A percentile compares a stretch with the other conserved stretches of the same genome.
These are phyloP conservation scores for Cercospora sp. DNA, from an alignment of 2,329 filamentous ascomycete genomes.

Conservation along the genomic window DNA sequence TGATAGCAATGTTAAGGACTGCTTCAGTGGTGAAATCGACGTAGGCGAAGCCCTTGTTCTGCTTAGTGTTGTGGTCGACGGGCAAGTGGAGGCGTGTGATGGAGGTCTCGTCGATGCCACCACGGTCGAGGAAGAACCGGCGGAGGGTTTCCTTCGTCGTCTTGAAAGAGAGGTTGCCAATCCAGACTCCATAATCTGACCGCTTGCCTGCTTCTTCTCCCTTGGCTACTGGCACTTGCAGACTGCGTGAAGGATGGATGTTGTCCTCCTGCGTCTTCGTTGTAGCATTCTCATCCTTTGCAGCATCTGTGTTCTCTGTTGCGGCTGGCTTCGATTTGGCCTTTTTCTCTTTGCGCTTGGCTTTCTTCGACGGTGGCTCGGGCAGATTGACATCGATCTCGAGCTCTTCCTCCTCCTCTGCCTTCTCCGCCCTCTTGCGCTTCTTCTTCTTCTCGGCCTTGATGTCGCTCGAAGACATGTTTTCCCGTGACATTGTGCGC, in stretches of 20 bases:
- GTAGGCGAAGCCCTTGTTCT: constrained; percentile 94
- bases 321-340: constrained; percentile 28
- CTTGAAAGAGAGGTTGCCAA: constrained; percentile 90
- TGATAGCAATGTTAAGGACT: constrained; percentile 73
- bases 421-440: constrained; percentile 61
- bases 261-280: constrained; percentile 14
- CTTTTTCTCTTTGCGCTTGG: constrained; percentile 86
- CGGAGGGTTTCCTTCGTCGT: constrained; percentile 72
- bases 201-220: constrained; percentile 47
- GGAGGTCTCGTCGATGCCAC: constrained; percentile 58
- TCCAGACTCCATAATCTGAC: constrained; percentile 86
- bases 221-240: constrained; percentile 16
- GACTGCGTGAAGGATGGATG: constrained; percentile 14
- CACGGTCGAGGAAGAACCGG: constrained; percentile 74
- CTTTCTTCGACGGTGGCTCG: constrained; percentile 93
- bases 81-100: constrained; percentile 88
- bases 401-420: constrained; percentile 57
- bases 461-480: constrained; percentile 19
- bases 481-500: constrained; percentile 7
- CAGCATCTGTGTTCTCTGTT: constrained; percentile 11
- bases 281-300: neutral
- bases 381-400: constrained; percentile 88
- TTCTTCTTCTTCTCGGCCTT: constrained; percentile 48
- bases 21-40: constrained; percentile 77
- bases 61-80: constrained; percentile 49